These are phyloP conservation scores for Penicillium daleae DNA, from an alignment of 495 filamentous ascomycete species.

Conservation along the genomic window DNA sequence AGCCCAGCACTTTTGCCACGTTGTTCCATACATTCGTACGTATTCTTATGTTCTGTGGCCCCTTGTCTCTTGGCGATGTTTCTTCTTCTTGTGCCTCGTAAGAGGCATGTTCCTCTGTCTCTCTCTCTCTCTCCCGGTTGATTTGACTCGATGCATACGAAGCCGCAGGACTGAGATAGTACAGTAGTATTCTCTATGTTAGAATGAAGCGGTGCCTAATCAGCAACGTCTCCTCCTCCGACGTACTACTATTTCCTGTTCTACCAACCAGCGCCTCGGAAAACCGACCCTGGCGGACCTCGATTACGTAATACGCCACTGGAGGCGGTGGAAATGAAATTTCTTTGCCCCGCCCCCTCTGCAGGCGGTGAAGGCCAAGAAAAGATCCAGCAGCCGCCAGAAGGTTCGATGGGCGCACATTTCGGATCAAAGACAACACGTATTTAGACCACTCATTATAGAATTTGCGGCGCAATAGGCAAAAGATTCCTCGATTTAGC, in stretches of 20 bases:
- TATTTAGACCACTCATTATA: conserved; percentile 25
- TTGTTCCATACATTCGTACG: conserved; percentile 6
- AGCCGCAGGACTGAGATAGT: not conserved
- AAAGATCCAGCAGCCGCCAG: conserved; percentile 40
- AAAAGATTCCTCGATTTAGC: conserved; percentile 2
- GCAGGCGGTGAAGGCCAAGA: conserved; percentile 35
- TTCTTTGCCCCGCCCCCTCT: conserved; percentile 29
- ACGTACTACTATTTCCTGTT: not conserved
- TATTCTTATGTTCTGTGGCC: conserved; percentile 13
- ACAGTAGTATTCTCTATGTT: not conserved
- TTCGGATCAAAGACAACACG: conserved; percentile 11
- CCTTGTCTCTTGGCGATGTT: not conserved
- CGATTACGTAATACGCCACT: conserved; percentile 21
- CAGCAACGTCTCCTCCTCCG: not conserved
- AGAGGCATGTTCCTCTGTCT: not conserved
- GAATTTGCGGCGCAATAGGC: not conserved
- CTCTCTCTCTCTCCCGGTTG: not conserved
- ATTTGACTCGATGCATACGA: not conserved
- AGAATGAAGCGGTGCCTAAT: conserved; percentile 3
- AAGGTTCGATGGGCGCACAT: conserved; percentile 43
- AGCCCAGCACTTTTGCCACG: conserved; percentile 5
- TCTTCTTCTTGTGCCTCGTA: not conserved
- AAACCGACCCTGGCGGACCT: not conserved
- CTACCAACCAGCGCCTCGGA: not conserved
- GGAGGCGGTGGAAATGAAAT: conserved; percentile 24